These are phyloP conservation scores for Puccinia coronata DNA, from an alignment of 1,284 basidiomycete species.

Conservation along the genomic window DNA sequence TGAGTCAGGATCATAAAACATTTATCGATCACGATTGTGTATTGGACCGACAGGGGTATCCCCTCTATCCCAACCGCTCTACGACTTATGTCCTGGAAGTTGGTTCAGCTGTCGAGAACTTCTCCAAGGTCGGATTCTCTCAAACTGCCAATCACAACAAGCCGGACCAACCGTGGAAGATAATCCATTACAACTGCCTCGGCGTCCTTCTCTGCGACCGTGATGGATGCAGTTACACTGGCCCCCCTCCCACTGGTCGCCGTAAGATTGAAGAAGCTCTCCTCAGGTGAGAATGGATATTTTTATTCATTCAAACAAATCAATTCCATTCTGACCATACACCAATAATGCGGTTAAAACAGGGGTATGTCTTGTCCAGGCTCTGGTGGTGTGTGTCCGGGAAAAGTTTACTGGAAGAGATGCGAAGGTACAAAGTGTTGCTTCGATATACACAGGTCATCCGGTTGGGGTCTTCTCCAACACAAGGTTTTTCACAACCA, in stretches of 20 bases:
- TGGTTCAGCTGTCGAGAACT: not conserved
- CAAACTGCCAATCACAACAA: not conserved
- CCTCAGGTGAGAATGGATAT: not conserved
- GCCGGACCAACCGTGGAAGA: not conserved
- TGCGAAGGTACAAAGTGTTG: not conserved
- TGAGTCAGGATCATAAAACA: not conserved
- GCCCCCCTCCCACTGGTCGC: not conserved
- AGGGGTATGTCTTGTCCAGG: not conserved
- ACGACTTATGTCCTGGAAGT: not conserved
- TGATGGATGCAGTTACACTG: not conserved
- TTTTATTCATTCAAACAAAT: not conserved
- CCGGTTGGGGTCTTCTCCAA: not conserved
- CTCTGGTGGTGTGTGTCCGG: not conserved
- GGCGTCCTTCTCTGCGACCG: not conserved
- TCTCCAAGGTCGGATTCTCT: not conserved
- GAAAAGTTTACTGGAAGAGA: not conserved
- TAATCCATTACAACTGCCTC: not conserved
- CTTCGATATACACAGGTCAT: not conserved
- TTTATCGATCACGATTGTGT: constrained; percentile 7
- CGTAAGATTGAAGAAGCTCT: not conserved
- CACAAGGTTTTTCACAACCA: constrained; percentile 18
- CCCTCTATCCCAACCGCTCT: constrained; percentile 1
- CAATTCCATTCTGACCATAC: not conserved
- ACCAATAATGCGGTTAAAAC: no score
- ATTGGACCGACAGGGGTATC: not conserved